phyloP scores from a whole-genome alignment of 2,329 filamentous ascomycete species.

The Fusarium nematophilum region DNA sequence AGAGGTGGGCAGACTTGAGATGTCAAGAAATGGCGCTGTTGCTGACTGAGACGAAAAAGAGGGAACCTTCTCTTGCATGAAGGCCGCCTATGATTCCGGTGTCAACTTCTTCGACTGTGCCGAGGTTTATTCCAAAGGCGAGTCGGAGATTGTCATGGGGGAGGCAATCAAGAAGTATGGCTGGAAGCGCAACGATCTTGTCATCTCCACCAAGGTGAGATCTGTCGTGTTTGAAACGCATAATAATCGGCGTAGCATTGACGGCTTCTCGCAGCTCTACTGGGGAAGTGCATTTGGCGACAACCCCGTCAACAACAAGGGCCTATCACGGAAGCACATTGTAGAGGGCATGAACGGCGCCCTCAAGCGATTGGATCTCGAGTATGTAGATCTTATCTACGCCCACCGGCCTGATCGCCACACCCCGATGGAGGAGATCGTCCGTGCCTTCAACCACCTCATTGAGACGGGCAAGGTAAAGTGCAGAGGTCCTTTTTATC shows the following conservation, averaged over 20 bases:
- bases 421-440: conserved; percentile 77
- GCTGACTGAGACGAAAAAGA: conserved; percentile 43
- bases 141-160: conserved; percentile 73
- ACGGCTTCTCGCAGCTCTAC: conserved; percentile 63
- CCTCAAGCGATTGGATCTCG: conserved; percentile 66
- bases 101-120: conserved; percentile 74
- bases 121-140: conserved; percentile 67
- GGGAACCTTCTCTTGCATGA: conserved; percentile 68
- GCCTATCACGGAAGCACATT: conserved; percentile 76
- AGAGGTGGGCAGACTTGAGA: conserved; percentile 60
- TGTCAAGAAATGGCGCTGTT: background rate
- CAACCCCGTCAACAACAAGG: conserved; percentile 73
- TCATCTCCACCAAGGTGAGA: conserved; percentile 69
- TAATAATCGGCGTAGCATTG: background rate
- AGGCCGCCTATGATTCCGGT: conserved; percentile 68
- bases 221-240: background rate
- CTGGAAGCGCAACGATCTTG: conserved; percentile 71
- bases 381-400: conserved; percentile 76
- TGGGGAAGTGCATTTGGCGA: conserved; percentile 71
- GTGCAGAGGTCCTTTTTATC: background rate
- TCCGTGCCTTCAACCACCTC: conserved; percentile 77
- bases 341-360: conserved; percentile 72
- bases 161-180: conserved; percentile 68
- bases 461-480: conserved; percentile 67
- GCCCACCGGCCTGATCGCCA: conserved; percentile 75